Percentiles rank a stretch among this genome's conserved stretches.
These are phyloP conservation scores for Ceratocystis variospora DNA, from an alignment of 2,329 filamentous ascomycete genomes.

Conservation along the genomic window DNA sequence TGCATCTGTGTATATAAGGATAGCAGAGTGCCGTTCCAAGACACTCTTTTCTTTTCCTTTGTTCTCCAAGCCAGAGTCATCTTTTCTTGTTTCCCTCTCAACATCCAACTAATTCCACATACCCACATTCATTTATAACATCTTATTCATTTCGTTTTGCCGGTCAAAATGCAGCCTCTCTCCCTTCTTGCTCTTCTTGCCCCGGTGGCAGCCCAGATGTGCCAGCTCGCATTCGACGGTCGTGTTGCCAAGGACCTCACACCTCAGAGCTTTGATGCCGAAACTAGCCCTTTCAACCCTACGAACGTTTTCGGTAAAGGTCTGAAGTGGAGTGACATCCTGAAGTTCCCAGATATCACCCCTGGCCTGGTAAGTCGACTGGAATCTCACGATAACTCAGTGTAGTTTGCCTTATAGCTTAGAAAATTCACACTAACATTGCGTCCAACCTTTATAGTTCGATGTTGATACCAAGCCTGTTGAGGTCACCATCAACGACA, in stretches of 20 bases:
- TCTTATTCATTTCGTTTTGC: slow-evolving; percentile 11
- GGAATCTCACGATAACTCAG: neutral
- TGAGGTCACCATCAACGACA: slow-evolving; percentile 43
- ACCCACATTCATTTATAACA: neutral
- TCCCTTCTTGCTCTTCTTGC: slow-evolving; percentile 24
- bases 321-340: slow-evolving; percentile 37
- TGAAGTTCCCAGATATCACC: slow-evolving; percentile 32
- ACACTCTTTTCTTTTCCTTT: neutral
- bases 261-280: slow-evolving; percentile 30
- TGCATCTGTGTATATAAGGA: neutral
- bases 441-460: slow-evolving; percentile 25
- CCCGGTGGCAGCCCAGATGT: slow-evolving; percentile 18
- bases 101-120: neutral
- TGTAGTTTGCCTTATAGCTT: neutral
- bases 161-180: slow-evolving; percentile 20
- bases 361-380: slow-evolving; percentile 28
- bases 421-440: slow-evolving; percentile 3
- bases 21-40: neutral
- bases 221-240: slow-evolving; percentile 30
- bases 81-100: slow-evolving; percentile 7
- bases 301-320: slow-evolving; percentile 39
- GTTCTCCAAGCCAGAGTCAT: slow-evolving; percentile 1
- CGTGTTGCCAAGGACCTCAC: slow-evolving; percentile 30
- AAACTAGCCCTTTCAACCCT: slow-evolving; percentile 34
- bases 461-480: slow-evolving; percentile 34